Conservation (phyloP, 2,329 filamentous ascomycete genomes). For the Colletotrichum cereale region DNA sequence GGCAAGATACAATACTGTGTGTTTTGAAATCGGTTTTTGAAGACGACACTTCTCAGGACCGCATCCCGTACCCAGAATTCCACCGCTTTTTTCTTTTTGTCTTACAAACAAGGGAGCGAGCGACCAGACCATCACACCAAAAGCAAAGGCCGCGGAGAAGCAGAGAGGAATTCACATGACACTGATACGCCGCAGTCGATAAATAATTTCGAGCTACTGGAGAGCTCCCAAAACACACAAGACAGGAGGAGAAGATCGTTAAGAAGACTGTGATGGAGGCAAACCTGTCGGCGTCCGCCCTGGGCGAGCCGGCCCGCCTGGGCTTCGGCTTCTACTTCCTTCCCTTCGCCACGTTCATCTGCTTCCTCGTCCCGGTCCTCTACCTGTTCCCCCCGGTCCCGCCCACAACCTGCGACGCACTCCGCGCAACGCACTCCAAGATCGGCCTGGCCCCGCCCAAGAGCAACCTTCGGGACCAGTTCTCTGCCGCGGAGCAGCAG, state of each 20-base stretch:
- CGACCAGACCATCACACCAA: background rate
- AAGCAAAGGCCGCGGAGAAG: background rate
- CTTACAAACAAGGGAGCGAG: constrained; percentile 26
- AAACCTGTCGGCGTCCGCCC: constrained; percentile 23
- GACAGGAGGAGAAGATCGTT: background rate
- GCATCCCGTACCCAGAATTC: background rate
- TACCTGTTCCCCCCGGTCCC: constrained; percentile 67
- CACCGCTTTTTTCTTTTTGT: background rate
- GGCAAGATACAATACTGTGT: background rate
- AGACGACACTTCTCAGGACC: background rate
- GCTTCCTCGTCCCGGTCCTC: constrained; percentile 66
- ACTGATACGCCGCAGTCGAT: constrained; percentile 4
- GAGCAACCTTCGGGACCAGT: constrained; percentile 53
- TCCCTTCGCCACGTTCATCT: constrained; percentile 58
- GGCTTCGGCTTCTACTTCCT: constrained; percentile 52
- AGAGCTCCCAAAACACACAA: background rate
- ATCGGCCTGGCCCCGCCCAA: constrained; percentile 56
- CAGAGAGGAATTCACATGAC: background rate
- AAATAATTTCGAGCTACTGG: no score
- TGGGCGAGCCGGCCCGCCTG: constrained; percentile 35
- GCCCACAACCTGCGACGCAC: constrained; percentile 64
- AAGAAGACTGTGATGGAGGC: constrained; percentile 8
- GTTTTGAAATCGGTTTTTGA: constrained; percentile 4
- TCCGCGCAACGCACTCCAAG: constrained; percentile 66
- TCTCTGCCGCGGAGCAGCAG: constrained; percentile 10